Evolutionary conservation across 148 eudicot genomes (phyloP).

Genomic region (Vaccinium macrocarpon): DNA sequence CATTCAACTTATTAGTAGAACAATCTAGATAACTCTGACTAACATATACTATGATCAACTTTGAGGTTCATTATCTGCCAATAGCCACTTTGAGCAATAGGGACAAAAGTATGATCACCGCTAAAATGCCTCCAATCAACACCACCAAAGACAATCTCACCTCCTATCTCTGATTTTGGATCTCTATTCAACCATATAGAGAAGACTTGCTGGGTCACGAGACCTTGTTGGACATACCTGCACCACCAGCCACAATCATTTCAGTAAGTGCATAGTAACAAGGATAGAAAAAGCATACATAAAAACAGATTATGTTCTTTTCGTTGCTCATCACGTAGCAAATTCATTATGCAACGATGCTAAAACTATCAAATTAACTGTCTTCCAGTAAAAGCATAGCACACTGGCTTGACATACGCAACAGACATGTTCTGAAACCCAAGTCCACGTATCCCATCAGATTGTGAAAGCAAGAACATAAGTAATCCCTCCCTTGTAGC

Average conservation of each 20-base stretch:
- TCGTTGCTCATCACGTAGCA: neutral
- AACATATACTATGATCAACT: neutral
- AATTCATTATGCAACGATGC: neutral
- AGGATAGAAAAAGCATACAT: neutral
- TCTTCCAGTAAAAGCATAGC: conserved; percentile 31
- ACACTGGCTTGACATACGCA: conserved; percentile 42
- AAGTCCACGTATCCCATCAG: conserved; percentile 70
- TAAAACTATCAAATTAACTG: neutral
- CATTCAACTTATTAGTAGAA: no score
- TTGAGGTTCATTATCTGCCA: conserved; percentile 47
- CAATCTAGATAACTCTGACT: neutral
- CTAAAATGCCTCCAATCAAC: conserved; percentile 35
- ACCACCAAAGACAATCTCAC: conserved; percentile 68
- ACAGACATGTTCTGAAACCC: conserved; percentile 59
- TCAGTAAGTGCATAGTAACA: neutral
- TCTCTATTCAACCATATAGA: conserved; percentile 62
- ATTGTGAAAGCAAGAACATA: conserved; percentile 41
- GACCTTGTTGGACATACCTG: conserved; percentile 53
- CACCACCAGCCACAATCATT: neutral
- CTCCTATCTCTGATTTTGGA: conserved; percentile 38
- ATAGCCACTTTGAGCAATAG: conserved; percentile 45
- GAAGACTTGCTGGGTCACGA: conserved; percentile 35
- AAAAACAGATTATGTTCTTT: neutral
- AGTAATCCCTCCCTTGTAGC: conserved; percentile 42
- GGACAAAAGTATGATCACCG: conserved; percentile 53